A percentile compares a stretch with the other conserved stretches of the same genome.
Conservation (phyloP, 2,329 filamentous ascomycete genomes). For the Leptoxyphium fumago region DNA sequence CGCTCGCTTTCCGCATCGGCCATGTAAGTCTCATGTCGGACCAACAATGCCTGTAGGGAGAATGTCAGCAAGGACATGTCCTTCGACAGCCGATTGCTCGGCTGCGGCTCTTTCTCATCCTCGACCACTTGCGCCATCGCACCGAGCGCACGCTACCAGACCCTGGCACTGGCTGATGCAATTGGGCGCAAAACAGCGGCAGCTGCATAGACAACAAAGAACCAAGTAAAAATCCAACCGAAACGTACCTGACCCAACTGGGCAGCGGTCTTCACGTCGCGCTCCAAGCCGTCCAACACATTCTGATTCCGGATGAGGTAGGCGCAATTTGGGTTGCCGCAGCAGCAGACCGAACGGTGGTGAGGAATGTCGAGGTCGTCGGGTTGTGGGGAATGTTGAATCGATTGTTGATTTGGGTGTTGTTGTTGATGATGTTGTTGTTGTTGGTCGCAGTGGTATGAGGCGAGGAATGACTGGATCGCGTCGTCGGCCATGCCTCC, state of each 20-base stretch:
- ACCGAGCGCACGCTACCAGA: too few species aligned
- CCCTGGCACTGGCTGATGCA: too few species aligned
- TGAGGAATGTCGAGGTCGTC: neutral
- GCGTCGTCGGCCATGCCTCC: neutral
- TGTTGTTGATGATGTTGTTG: constrained; percentile 3
- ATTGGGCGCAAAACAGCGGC: too few species aligned
- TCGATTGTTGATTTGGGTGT: constrained; percentile 1
- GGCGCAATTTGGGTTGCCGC: constrained; percentile 63
- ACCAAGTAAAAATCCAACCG: neutral
- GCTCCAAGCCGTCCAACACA: constrained; percentile 67
- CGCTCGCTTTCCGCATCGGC: constrained; percentile 81
- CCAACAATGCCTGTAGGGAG: constrained; percentile 68
- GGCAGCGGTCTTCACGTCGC: constrained; percentile 74
- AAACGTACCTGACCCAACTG: constrained; percentile 77
- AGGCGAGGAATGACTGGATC: constrained; percentile 1
- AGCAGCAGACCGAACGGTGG: constrained; percentile 50
- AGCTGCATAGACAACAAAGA: constrained; percentile 5
- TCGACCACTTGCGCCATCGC: neutral
- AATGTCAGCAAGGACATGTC: constrained; percentile 50
- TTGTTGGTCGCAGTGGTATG: constrained; percentile 1
- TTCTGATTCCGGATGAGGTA: constrained; percentile 69
- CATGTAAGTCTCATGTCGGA: constrained; percentile 89
- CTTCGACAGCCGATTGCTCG: neutral
- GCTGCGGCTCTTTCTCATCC: neutral
- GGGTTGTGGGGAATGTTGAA: too few species aligned